A percentile compares a stretch with the other conserved stretches of the same genome.
Evolutionary conservation across 371 early-diverging fungal genomes (phyloP).

Genomic region (Apophysomyces variabilis): DNA sequence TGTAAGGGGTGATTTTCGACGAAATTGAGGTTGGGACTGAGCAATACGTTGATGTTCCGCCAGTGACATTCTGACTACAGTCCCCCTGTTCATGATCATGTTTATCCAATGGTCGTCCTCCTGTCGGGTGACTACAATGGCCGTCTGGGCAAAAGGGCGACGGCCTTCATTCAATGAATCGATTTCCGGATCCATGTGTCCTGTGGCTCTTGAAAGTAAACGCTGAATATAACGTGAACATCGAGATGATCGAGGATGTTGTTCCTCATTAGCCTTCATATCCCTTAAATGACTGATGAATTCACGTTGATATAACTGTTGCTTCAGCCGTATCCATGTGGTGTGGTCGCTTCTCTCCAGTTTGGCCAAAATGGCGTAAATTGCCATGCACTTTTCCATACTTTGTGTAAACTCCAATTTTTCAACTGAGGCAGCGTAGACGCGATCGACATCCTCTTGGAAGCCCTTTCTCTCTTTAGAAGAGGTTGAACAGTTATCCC

Average conservation of each 20-base stretch:
- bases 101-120: constrained; percentile 2
- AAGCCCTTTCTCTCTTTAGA: neutral
- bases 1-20: constrained; percentile 6
- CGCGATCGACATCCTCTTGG: neutral
- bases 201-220: neutral
- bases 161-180: neutral
- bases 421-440: constrained; percentile 5
- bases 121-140: neutral
- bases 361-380: neutral
- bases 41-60: constrained; percentile 7
- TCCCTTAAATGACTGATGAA: constrained; percentile 3
- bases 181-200: neutral
- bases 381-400: constrained; percentile 7
- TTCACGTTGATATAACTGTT: constrained; percentile 1
- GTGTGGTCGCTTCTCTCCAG: neutral
- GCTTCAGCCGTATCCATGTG: neutral
- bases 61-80: constrained; percentile 7
- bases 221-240: constrained; percentile 3
- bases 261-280: neutral
- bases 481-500: neutral
- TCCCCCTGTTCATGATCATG: constrained; percentile 9
- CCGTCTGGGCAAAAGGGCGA: neutral
- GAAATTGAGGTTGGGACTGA: constrained; percentile 9
- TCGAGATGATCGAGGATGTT: neutral
- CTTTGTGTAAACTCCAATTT: neutral